Evolutionary conservation across 768 basidiomycete genomes (phyloP), one percentile per base, ranked within the genome.

Genomic region (Lentinula guzmanii): DNA sequence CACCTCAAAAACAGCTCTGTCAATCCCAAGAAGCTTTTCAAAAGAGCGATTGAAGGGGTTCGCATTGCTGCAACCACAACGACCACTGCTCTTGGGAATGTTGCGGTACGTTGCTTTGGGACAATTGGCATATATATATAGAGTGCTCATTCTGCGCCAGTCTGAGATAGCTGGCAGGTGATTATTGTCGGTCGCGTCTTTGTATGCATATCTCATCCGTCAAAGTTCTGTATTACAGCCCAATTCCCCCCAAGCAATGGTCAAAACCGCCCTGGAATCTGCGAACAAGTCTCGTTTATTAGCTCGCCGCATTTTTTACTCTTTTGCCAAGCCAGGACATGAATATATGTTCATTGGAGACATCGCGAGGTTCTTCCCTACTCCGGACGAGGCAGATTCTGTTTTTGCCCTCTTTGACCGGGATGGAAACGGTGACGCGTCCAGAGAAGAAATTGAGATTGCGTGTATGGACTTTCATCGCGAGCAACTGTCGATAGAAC

Each of bases 301-400:
- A 58, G 93, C 94, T 48, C 83, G 90, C 54, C 80, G 93, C 41
- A 75, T 97, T 43, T 97, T 86, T 76, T 93, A 93, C 74, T 95
- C 92, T 6, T 95, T 93, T 74, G 78, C 81, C 4, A 82, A 83
- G 65, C 79, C 80, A 2, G 83, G 82, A 21, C 72, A 81, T 16
- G 84, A 89, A 4, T 80, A 77, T 61, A 66, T 95, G 48, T 69
- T 82, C 52, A 76, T 89, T 8, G 76, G 82, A 54, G 92, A 97
- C 68, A 86, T 97, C 61, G 77, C 81, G 33, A 77, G 77, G 35
- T 90, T 80, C 74, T 95, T 95, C 74, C 75, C 84, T 11, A 79
- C 79, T 34, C 71, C 75, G 15, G 90, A 91, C 35, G 85, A 86
- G 41, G 89, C 87, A 4, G 82, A 85, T 58, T 79, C 80, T 57